These are phyloP conservation scores for Anthostomella pinea DNA, from an alignment of 2,329 filamentous ascomycete genomes.

Conservation along the genomic window DNA sequence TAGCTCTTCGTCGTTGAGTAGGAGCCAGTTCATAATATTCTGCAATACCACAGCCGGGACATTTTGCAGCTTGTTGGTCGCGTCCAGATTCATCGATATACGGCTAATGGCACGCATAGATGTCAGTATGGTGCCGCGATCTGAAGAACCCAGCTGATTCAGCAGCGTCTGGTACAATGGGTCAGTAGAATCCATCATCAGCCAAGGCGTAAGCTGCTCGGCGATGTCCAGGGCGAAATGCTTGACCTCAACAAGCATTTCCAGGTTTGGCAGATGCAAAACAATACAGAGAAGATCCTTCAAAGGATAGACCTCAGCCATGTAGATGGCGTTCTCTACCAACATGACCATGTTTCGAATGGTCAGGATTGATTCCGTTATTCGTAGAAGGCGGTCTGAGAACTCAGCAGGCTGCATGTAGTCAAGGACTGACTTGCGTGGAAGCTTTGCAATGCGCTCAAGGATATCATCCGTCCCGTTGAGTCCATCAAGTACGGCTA, in stretches of 20 bases:
- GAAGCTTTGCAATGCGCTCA: slow-evolving; percentile 65
- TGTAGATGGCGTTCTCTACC: slow-evolving; percentile 79
- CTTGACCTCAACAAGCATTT: slow-evolving; percentile 77
- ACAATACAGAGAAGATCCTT: slow-evolving; percentile 82
- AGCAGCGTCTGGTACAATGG: slow-evolving; percentile 77
- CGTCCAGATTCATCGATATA: slow-evolving; percentile 82
- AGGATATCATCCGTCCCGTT: slow-evolving; percentile 72
- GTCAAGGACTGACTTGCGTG: slow-evolving; percentile 58
- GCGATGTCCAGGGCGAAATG: slow-evolving; percentile 90
- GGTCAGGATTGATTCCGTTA: slow-evolving; percentile 84
- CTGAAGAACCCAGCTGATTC: slow-evolving; percentile 60
- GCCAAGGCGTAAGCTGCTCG: slow-evolving; percentile 82
- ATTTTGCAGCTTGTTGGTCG: slow-evolving; percentile 71
- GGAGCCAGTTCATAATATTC: slow-evolving; percentile 68
- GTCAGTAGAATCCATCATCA: slow-evolving; percentile 68
- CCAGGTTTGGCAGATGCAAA: slow-evolving; percentile 70
- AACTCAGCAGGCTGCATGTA: slow-evolving; percentile 72
- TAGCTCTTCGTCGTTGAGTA: slow-evolving; percentile 87
- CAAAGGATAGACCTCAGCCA: slow-evolving; percentile 71
- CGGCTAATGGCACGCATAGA: slow-evolving; percentile 78
- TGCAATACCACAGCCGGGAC: slow-evolving; percentile 66
- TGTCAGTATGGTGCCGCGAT: slow-evolving; percentile 79
- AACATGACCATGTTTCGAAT: slow-evolving; percentile 96
- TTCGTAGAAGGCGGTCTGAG: slow-evolving; percentile 66
- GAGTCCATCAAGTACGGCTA: slow-evolving; percentile 49